Percentiles rank a stretch among this genome's conserved stretches.
These are phyloP conservation scores for Didymella sp. DNA, from an alignment of 2,329 filamentous ascomycete genomes.

Conservation along the genomic window DNA sequence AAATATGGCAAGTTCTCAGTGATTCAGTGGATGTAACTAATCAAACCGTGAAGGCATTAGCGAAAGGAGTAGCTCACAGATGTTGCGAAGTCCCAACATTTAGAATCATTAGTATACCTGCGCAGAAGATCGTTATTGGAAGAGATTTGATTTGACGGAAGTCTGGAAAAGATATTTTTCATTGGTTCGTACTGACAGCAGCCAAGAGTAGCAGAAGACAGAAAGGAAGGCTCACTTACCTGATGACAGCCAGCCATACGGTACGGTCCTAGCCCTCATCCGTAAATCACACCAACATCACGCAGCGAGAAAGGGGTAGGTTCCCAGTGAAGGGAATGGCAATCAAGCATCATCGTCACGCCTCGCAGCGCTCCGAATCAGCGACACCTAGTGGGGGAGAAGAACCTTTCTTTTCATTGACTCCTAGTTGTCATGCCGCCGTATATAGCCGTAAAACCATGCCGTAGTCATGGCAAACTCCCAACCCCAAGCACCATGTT, in stretches of 20 bases:
- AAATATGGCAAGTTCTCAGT: no score
- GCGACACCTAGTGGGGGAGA: constrained; percentile 79
- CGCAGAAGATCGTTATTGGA: neutral
- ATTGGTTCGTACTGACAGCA: neutral
- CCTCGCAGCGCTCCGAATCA: constrained; percentile 65
- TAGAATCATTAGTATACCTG: no score
- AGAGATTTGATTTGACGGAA: neutral
- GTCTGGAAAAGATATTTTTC: neutral
- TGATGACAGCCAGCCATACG: constrained; percentile 20
- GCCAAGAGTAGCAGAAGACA: neutral
- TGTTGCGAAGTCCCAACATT: no score
- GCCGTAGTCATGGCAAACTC: constrained; percentile 94
- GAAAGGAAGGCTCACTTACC: constrained; percentile 14
- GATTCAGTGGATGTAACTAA: no score
- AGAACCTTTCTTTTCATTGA: constrained; percentile 52
- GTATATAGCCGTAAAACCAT: constrained; percentile 72
- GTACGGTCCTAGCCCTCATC: constrained; percentile 22
- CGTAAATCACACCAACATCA: constrained; percentile 19
- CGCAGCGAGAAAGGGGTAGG: constrained; percentile 14
- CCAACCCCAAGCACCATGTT: constrained; percentile 81
- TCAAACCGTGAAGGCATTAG: no score
- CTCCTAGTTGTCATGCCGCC: constrained; percentile 76
- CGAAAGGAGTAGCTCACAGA: no score
- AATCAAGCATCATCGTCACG: constrained; percentile 82
- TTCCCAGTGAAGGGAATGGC: constrained; percentile 63